A percentile compares a stretch with the other conserved stretches of the same genome.
Evolutionary conservation across 2,329 filamentous ascomycete genomes (phyloP).

Genomic region (Leptographium wingfieldii): DNA sequence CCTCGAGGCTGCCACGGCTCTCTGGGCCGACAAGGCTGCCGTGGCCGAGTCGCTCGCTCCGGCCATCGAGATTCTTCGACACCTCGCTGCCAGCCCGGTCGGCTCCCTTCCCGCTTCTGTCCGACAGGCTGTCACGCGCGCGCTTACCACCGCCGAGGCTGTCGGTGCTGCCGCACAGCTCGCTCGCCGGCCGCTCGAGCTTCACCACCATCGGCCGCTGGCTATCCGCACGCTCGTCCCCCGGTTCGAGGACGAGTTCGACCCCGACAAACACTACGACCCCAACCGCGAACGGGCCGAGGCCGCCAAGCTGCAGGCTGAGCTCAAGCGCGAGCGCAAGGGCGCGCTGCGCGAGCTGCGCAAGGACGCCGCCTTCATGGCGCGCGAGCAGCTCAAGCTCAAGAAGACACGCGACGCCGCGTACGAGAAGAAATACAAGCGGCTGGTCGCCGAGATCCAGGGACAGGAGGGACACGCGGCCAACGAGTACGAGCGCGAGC

Average conservation of each 20-base stretch:
- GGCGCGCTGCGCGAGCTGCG: slow-evolving; percentile 85
- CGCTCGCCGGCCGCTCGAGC: slow-evolving; percentile 63
- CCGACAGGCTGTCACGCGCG: slow-evolving; percentile 20
- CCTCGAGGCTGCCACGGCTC: slow-evolving; percentile 53
- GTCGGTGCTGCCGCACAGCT: slow-evolving; percentile 47
- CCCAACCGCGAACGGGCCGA: slow-evolving; percentile 84
- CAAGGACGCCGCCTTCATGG: slow-evolving; percentile 91
- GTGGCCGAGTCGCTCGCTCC: slow-evolving; percentile 72
- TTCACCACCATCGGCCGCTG: slow-evolving; percentile 80
- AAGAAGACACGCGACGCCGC: slow-evolving; percentile 90
- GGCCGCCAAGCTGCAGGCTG: slow-evolving; percentile 67
- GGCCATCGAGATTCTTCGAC: slow-evolving; percentile 41
- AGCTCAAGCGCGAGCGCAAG: slow-evolving; percentile 93
- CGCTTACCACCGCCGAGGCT: slow-evolving; percentile 27
- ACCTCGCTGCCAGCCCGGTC: slow-evolving; percentile 23
- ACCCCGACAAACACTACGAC: slow-evolving; percentile 94
- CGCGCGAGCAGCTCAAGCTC: slow-evolving; percentile 73
- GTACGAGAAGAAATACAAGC: slow-evolving; percentile 94
- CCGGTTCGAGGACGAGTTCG: slow-evolving; percentile 93
- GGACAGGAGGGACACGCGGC: slow-evolving; percentile 77
- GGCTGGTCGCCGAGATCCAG: slow-evolving; percentile 88
- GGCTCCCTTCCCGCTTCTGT: slow-evolving; percentile 31
- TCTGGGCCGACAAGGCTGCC: slow-evolving; percentile 61
- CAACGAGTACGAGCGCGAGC: slow-evolving; percentile 85
- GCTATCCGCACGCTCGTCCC: slow-evolving; percentile 81